Percentiles rank a stretch among this genome's conserved stretches.
Evolutionary conservation across 2,329 filamentous ascomycete genomes (phyloP).

Genomic region (Cladosporium sp.): DNA sequence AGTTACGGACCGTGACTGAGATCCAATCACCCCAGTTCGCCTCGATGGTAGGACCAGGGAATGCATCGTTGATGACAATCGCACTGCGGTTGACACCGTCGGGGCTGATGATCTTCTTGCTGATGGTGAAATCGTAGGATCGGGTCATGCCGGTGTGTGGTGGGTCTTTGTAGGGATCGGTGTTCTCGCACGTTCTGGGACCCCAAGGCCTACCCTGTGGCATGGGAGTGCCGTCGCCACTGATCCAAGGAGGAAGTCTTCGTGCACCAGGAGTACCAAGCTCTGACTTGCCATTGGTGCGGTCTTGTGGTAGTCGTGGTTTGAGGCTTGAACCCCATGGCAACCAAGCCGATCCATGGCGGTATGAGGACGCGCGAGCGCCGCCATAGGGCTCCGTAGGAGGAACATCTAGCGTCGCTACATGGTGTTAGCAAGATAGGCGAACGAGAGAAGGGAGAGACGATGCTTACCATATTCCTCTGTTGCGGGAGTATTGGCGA

Average conservation of each 20-base stretch:
- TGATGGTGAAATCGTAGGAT: constrained; percentile 31
- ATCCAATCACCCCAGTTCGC: constrained; percentile 35
- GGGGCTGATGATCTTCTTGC: constrained; percentile 26
- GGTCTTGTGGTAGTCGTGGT: constrained; percentile 18
- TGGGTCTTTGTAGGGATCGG: constrained; percentile 25
- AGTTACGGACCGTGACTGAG: constrained; percentile 33
- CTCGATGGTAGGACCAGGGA: constrained; percentile 28
- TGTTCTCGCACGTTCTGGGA: constrained; percentile 21
- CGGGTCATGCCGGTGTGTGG: constrained; percentile 33
- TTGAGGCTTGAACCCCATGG: constrained; percentile 1
- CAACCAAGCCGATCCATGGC: constrained; percentile 12
- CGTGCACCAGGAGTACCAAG: constrained; percentile 25
- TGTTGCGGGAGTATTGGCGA: constrained; percentile 9
- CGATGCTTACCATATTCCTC: background rate
- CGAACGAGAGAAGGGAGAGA: background rate
- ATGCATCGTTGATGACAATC: constrained; percentile 31
- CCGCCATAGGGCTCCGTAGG: constrained; percentile 6
- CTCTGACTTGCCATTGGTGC: constrained; percentile 25
- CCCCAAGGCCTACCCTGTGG: constrained; percentile 27
- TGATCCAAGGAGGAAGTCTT: constrained; percentile 21
- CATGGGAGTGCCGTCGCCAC: constrained; percentile 17
- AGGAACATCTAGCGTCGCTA: background rate
- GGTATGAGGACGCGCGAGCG: constrained; percentile 2
- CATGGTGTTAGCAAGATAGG: background rate
- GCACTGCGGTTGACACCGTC: constrained; percentile 30